Evolutionary conservation across 1,284 basidiomycete genomes (phyloP), one percentile per base, ranked within the genome.

Genomic region (Heterobasidion irregulare): DNA sequence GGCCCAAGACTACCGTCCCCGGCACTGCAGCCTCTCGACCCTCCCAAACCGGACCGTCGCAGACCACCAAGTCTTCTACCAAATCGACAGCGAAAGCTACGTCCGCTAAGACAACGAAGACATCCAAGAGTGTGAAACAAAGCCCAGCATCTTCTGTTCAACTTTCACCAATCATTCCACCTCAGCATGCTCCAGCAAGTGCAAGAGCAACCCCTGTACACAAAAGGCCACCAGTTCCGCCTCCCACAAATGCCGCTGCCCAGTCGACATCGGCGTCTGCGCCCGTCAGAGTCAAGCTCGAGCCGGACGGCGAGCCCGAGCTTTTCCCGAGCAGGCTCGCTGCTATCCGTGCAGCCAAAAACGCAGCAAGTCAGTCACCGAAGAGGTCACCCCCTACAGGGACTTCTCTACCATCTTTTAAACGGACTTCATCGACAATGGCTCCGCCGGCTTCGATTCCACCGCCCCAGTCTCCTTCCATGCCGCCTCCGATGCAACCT

Each of bases 261-360:
- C 46, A 10, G 10, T 5, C 8, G 10, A 6, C 18, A 16, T 47
- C 46, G 18, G 9, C 26, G 1, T 47, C 46, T 6, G 9, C 41
- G 36, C 43, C 54, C 18, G 33, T 34, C n/a, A 50, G 9, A 32
- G 34, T 50, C 19, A 50, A 50, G 33, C 10, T 12, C 15, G 46
- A 55, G 32, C 54, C 18, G 8, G 50, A 55, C 8, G 19, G 48
- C 13, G 49, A 51, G 15, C 34, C 36, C 8, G 33, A 32, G 15
- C 16, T 12, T 6, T n/a, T 35, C 13, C 8, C 50, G 16, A 19
- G 49, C 54, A 19, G 54, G 12, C 48, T 55, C 33, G 54, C 48
- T 18, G 54, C 49, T 1, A 44, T 55, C 10, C 54, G 54, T 9
- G 49, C 48, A 35, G 54, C 54, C 8, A 55, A 51, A 16, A 47